phyloP scores from a whole-genome alignment of 176 grass and related monocot species.

The bread wheat (Triticum aestivum) region DNA sequence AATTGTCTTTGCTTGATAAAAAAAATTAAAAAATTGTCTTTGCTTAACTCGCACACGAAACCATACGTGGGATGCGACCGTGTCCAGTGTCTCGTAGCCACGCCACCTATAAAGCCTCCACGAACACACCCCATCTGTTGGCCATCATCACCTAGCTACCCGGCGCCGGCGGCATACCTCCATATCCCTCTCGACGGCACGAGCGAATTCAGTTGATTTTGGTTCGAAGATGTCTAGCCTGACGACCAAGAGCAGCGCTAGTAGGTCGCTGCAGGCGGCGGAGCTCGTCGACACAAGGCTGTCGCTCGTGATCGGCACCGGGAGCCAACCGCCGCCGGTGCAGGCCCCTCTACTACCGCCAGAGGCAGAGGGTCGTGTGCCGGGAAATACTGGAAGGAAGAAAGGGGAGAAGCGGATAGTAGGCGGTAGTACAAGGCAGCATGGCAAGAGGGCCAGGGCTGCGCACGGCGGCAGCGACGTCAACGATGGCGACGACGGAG shows the following conservation, averaged over 20 bases:
- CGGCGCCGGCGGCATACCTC: background rate
- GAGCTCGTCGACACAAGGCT: conserved; percentile 35
- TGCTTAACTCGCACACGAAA: conserved; percentile 21
- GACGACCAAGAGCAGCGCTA: conserved; percentile 24
- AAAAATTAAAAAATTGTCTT: no score
- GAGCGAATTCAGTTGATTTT: background rate
- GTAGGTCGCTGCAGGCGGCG: conserved; percentile 7
- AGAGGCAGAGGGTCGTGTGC: background rate
- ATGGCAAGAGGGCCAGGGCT: conserved; percentile 1
- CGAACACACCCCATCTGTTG: background rate
- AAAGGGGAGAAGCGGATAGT: no score
- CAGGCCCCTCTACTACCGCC: background rate
- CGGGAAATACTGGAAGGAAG: background rate
- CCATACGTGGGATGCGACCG: background rate
- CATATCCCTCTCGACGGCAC: background rate
- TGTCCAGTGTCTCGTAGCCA: background rate
- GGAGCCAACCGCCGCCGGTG: conserved; percentile 1
- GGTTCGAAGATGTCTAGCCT: conserved; percentile 35
- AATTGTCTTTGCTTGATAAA: background rate
- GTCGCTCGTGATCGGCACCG: conserved; percentile 18
- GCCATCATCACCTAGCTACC: background rate
- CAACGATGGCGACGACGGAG: background rate
- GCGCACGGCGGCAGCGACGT: background rate
- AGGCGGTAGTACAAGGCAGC: background rate
- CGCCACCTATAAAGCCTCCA: conserved; percentile 21